Evolutionary conservation across 164 flowering plant genomes (phyloP), one percentile per base, ranked within the genome.

Genomic region (Vitis vinifera): DNA sequence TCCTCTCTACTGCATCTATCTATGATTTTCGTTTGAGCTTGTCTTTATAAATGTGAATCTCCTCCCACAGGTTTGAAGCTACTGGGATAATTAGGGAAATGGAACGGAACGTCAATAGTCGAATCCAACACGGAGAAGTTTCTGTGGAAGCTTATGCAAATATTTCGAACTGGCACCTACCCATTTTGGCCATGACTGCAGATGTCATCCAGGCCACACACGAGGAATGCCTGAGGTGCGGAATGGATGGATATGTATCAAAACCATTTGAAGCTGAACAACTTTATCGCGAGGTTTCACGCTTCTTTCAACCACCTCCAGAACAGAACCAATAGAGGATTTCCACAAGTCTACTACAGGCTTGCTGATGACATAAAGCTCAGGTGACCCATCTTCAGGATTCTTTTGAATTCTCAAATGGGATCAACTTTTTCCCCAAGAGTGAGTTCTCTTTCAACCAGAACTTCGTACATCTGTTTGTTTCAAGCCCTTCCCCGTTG

Each of bases 151-250:
- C 66, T 51, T 79, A 68, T 37, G 81, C 76, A 16, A 82, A 84
- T 60, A 58, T 73, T 47, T 71, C 80, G 23, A 75, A 68, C 7
- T 90, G 97, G 93, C 95, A 88, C 60, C 75, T 91, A 1, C 98
- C 99, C n/a, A 93, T 96, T 27, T 69, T 96, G 78, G 99, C 99
- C 68, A 96, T 96, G 98, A 93, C 99, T 5, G 99, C 99, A 19
- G 99, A 93, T 72, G 98, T 96, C 37, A 85, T 96, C 66, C 97
- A 93, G 60, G 97, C 99, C 51, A 96, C 98, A 8, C 79, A 91
- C 19, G 97, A 89, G 76, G 77, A 88, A 75, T 90, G 98, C 76
- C 69, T 76, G 50, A 80, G 66, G 75, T 85, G 82, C 74, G 98
- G 91, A 55, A 95, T 95, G 99, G 99, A 95, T 84, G 98, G 98